These are phyloP conservation scores for Solanum boliviense DNA, from an alignment of 257 asterid genomes.

Conservation along the genomic window DNA sequence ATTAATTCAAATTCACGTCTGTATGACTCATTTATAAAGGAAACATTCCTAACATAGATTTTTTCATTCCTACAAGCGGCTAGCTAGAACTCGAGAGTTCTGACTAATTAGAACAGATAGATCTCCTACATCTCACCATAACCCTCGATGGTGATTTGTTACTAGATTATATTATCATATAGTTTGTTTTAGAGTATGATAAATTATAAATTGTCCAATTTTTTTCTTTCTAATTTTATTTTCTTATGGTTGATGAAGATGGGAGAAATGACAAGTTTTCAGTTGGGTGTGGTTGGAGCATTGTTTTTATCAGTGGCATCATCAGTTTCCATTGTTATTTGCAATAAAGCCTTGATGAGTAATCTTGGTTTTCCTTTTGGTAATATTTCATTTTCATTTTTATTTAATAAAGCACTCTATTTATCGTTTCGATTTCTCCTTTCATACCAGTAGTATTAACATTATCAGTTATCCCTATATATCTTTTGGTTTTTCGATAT, in stretches of 20 bases:
- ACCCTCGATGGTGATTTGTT: neutral
- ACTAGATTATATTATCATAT: neutral
- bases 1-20: neutral
- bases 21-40: neutral
- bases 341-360: conserved; percentile 89
- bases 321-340: conserved; percentile 81
- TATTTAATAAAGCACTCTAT: neutral
- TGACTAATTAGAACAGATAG: neutral
- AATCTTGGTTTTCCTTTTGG: conserved; percentile 87
- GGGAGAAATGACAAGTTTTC: conserved; percentile 77
- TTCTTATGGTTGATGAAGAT: conserved; percentile 16
- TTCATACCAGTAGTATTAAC: neutral
- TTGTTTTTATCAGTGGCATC: conserved; percentile 79
- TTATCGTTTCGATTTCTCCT: too few relatives aligned
- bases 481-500: neutral
- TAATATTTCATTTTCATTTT: conserved; percentile 5
- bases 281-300: conserved; percentile 76
- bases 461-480: neutral
- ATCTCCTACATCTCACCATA: neutral
- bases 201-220: neutral
- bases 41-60: neutral
- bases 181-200: neutral
- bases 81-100: neutral
- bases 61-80: neutral
- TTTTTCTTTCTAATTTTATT: neutral